phyloP scores from a whole-genome alignment of 176 grass and related monocot species.

The Oryza glumipatula region DNA sequence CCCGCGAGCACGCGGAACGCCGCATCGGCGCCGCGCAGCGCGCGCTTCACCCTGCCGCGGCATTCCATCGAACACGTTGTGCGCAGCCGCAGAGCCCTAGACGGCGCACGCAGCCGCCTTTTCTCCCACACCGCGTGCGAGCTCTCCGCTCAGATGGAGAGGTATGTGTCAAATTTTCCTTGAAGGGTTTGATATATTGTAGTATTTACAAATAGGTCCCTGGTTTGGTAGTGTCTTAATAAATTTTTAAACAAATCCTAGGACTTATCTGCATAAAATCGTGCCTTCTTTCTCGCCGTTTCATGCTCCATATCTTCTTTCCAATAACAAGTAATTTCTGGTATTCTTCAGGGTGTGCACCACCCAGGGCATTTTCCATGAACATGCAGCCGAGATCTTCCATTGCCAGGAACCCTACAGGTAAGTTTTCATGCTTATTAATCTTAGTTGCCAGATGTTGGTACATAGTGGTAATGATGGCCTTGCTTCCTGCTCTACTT shows the following conservation, averaged over 20 bases:
- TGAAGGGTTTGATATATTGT: too few relatives aligned
- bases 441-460: constrained; percentile 14
- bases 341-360: constrained; percentile 18
- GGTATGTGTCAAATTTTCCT: too few relatives aligned
- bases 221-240: too few relatives aligned
- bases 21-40: background rate
- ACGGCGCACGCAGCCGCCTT: too few relatives aligned
- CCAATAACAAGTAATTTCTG: constrained; percentile 7
- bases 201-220: too few relatives aligned
- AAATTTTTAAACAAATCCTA: too few relatives aligned
- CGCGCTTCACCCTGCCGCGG: background rate
- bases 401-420: background rate
- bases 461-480: constrained; percentile 13
- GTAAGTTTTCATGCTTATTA: background rate
- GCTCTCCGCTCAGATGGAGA: too few relatives aligned
- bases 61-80: constrained; percentile 61
- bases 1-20: background rate
- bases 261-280: too few relatives aligned
- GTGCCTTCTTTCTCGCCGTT: background rate
- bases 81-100: background rate
- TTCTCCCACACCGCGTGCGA: too few relatives aligned
- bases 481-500: constrained; percentile 19
- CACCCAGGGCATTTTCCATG: constrained; percentile 10
- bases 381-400: background rate
- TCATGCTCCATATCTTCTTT: background rate